Evolutionary conservation across 176 grass and related monocot species (phyloP), one percentile per base, ranked within the genome.

Genomic region (Thalia dealbata): DNA sequence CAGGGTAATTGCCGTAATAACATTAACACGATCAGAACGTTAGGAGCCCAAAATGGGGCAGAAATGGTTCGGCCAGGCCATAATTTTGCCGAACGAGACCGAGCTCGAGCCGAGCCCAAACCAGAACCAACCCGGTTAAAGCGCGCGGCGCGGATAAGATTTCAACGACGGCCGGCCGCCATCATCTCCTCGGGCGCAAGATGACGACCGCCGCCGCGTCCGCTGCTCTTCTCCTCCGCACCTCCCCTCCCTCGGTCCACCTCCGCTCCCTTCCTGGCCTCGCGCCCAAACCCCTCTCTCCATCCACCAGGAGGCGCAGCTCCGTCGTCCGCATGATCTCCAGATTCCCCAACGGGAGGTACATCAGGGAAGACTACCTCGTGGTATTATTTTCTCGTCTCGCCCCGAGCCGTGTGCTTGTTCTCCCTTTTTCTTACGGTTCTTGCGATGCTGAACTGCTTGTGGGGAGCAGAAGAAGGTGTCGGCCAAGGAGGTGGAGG

Each of bases 391-490:
- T 38, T 38, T 4, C 25, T 65, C 14, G 5, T 50, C 15, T 29
- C 16, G 19, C 2, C 29, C 70, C 45, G 6, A 22, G 28, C 32
- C 4, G 4, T 38, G 1, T 58, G 11, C 50, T 1, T 45, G 3
- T 67, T 55, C 22, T 46, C 1, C 30, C 64, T 61, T 16, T 61
- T 61, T 70, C 22, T 50, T 72, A 3, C 15, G 3, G 14, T 25
- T 16, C 12, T 78, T 59, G 29, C 7, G 3, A 45, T 61, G 35
- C 32, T 61, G 6, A 13, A 23, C 30, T 14, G 16, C n/a, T 2
- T 38, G 71, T 22, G 81, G 76, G 43, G 41, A 72, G 82, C 83
- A 89, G 87, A 90, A 69, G 88, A 90, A 90, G 84, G 84, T 90
- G 71, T 73, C 88, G 27, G 81, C 88, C 52, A 83, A 73, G 65